Base-by-base conservation (phyloP, 2,329 filamentous ascomycete genomes). In the Stemphylium vesicarium region DNA sequence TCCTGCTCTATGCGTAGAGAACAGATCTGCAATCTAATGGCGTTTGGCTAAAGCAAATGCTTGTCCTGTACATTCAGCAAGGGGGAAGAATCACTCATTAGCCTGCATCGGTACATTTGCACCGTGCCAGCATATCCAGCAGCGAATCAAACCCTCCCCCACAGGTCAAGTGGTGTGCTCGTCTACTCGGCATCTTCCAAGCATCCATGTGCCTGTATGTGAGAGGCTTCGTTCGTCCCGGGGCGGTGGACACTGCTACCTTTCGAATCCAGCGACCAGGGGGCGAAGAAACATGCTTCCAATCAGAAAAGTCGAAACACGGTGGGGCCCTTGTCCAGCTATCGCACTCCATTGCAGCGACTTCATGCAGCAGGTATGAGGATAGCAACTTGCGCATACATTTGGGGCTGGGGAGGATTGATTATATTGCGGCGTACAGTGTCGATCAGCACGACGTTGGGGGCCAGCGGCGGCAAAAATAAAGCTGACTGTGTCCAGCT, bases 241-340 rank as follows among this genome's bases (percentile, higher is more conserved):
- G 44, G 33, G 38, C 36, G 38, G 39, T 33, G 51, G 59, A 40
- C 49, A 31, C 26, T 29, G 7, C 31, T 38, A n/a, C 26, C 37
- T 26, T 3, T 15, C n/a, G 54, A 48, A 29, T 29, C 26, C 26
- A 11, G 41, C 41, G 43, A 42, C 52, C 60, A 63, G 60, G 61
- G 61, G 57, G 44, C 45, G 47, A 50, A 40, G 41, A 56, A 63
- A 59, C 55, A 61, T 20, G n/a, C 41, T 56, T 40, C 62, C 60
- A 64, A 63, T 64, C 50, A 63, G 38, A 48, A 31, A 10, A 13
- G 16, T 12, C 47, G 20, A 44, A 41, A 49, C 46, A 55, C 37
- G 37, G 55, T 43, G 24, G 24, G 26, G 26, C 26, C 26, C 39
- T 41, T 46, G 13, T 33, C 42, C 40, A 41, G 37, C 41, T 22